Evolutionary conservation across 495 filamentous ascomycete genomes (phyloP).

Genomic region (Neurospora sp.): DNA sequence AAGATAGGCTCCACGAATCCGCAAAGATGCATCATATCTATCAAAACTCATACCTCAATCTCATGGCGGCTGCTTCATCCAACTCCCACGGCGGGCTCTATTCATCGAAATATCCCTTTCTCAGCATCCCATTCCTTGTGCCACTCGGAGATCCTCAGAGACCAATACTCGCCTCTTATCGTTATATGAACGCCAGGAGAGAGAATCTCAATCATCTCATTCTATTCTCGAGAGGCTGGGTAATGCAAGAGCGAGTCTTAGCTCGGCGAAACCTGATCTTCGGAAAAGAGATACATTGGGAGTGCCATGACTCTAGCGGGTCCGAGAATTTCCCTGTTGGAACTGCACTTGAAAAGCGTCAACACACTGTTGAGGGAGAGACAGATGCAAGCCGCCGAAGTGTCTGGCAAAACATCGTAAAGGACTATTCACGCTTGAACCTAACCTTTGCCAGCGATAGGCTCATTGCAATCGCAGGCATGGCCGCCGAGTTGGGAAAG

Average conservation of each 20-base stretch:
- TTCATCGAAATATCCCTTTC: not conserved
- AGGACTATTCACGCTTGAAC: not conserved
- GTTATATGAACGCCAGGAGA: not conserved
- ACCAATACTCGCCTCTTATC: not conserved
- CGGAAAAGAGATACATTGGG: not conserved
- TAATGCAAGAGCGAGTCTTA: not conserved
- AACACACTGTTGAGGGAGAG: not conserved
- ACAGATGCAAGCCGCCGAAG: not conserved
- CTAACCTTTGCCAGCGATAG: not conserved
- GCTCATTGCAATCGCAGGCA: not conserved
- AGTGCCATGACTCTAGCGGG: not conserved
- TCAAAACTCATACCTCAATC: slow-evolving; percentile 13
- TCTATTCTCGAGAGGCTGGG: not conserved
- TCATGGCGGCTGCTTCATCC: not conserved
- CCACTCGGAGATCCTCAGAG: not conserved
- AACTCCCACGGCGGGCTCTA: not conserved
- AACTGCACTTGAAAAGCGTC: not conserved
- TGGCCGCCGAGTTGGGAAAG: not conserved
- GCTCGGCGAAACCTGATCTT: not conserved
- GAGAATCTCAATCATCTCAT: not conserved
- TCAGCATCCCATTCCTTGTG: not conserved
- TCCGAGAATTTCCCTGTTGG: not conserved
- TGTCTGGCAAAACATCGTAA: not conserved
- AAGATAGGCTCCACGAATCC: slow-evolving; percentile 23
- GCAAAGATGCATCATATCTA: slow-evolving; percentile 20